Evolutionary conservation across 768 basidiomycete genomes (phyloP), one percentile per base, ranked within the genome.

Genomic region (Boletus rex-veris): DNA sequence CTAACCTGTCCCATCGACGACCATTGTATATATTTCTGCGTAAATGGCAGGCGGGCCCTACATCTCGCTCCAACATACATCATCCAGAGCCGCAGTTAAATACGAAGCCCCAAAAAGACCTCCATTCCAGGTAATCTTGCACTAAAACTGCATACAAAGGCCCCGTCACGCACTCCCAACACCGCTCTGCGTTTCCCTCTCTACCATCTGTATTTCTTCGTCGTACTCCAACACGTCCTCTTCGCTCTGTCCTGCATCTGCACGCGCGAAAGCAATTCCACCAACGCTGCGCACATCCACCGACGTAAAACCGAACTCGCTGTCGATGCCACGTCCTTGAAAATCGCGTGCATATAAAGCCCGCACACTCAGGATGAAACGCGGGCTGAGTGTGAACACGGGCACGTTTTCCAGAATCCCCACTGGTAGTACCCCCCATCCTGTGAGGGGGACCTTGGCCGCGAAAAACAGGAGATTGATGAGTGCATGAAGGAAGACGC

Each of bases 341-440:
- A n/a, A 5, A 31, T 55, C 48, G 14, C 10, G 36, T 10, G 33
- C 52, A 19, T 49, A 50, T 48, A 58, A 36, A 45, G 21, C 45
- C 7, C 56, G 53, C 40, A 54, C 4, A 18, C 30, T 55, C 49
- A 55, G 15, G 24, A 55, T 48, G 40, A 58, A 48, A 8, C 52
- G 49, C 5, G 57, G 57, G 10, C 41, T 11, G 36, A 55, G 53
- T 18, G 49, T 51, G 37, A 47, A 55, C 37, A 51, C 40, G 3
- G 57, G 57, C n/a, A 47, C 49, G 18, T 39, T 50, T 18, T 45
- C 4, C 8, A 53, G 0, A 19, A 19, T 42, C 28, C 28, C 36
- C 8, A 46, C 15, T 9, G 28, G n/a, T 38, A 48, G 1, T 4
- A 0, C 6, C 7, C 12, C 45, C 53, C 45, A 58, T 31, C 35